Evolutionary conservation across 2,329 filamentous ascomycete species (phyloP), one percentile per base, ranked within the genome.

Genomic region (Calycina marina): DNA sequence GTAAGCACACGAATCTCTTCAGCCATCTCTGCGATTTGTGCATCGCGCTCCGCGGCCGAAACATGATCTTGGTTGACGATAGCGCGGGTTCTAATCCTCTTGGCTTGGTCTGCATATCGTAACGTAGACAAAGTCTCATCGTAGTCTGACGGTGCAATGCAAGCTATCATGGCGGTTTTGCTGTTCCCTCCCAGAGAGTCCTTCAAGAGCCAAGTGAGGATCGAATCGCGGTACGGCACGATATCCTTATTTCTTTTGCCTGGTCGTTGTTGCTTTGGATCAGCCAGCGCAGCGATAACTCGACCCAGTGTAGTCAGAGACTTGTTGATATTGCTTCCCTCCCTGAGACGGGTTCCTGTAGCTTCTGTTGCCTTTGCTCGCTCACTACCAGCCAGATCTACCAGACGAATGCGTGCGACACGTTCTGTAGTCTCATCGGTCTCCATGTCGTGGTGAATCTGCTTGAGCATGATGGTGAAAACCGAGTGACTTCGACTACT

Each of bases 111-210:
- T 13, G 90, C 90, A 55, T 98, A 98, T 22, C 90, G 83, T 9
- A 98, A 72, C 1, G 90, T 98, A 2, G 84, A 93, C 2, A 98
- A 69, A 0, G 90, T 98, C 55, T 98, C 90, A 36, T 98, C 90
- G 52, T 98, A 96, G 59, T 98, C 90, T 1, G 82, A 77, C 0
- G 90, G 90, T 4, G 85, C 78, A 46, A 98, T 93, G 54, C 90
- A 96, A 6, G 90, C 90, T 48, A 98, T 94, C 90, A 98, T 98
- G 40, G 90, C 90, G 6, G 90, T 98, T 59, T 96, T 98, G 51
- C 78, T 88, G 65, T 98, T 98, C 34, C 90, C 90, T 9, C 90
- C 90, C 0, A 98, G 65, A 2, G 82, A 92, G 56, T 98, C 90
- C 55, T 96, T 96, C 42, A 98, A 67, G 4, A 98, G 68, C 88